Evolutionary conservation across 305 asterid species (phyloP), one percentile per base, ranked within the genome.

Genomic region (Petunia hybrid): DNA sequence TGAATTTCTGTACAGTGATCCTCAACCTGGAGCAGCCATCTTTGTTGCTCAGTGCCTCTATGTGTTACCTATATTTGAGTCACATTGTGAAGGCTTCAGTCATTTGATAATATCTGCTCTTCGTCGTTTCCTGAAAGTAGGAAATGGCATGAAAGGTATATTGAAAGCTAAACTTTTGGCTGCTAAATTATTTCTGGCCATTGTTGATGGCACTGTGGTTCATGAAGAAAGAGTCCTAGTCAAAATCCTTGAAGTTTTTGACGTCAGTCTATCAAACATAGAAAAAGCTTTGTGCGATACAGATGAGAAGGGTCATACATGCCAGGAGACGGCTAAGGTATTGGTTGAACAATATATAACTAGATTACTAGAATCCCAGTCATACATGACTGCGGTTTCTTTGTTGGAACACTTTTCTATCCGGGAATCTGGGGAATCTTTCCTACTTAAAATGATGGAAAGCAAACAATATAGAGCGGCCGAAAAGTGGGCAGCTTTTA

Each of bases 401-500:
- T 69, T 93, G 77, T 81, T 93, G 86, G 90, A 89, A 81, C 98
- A 93, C 84, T 96, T 96, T 80, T 87, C 97, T 45, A 88, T 96
- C 81, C 85, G 86, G 36, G 85, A 87, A 71, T 85, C 85, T 70
- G 98, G 89, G 13, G 95, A 89, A 82, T 84, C 95, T 31, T 89
- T 91, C 87, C 91, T 96, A 40, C 83, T 87, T 68, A 91, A 84
- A 88, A 84, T 96, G 93, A 78, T 96, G 88, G 93, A 90, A 78
- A 78, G 80, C 80, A 85, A 82, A 51, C 89, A 93, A 77, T 86
- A 82, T 80, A 90, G 85, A 87, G 98, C 95, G 62, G 99, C 99
- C 45, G 99, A 92, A 84, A 94, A 90, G 91, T 96, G 97, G 98
- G 99, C 99, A 48, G 80, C 90, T 45, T 90, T 87, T 87, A 81